phyloP scores from a whole-genome alignment of 805 yeast genomes.

The Pichia exigua region DNA sequence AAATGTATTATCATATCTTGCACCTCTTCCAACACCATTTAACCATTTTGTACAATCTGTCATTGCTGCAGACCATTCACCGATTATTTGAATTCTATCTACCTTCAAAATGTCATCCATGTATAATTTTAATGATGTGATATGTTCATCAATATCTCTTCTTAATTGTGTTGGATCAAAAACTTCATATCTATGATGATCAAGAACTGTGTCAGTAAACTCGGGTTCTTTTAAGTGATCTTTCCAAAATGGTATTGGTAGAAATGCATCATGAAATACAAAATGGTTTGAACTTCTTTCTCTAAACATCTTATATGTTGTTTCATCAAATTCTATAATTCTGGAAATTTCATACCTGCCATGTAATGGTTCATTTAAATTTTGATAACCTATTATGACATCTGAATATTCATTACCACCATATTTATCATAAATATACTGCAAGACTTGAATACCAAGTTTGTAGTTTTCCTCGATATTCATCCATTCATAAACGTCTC shows the following conservation, averaged over 20 bases:
- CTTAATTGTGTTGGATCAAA: slow-evolving; percentile 57
- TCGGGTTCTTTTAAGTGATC: slow-evolving; percentile 11
- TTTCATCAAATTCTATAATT: slow-evolving; percentile 32
- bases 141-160: slow-evolving; percentile 52
- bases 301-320: slow-evolving; percentile 39
- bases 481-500: slow-evolving; percentile 43
- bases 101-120: slow-evolving; percentile 33
- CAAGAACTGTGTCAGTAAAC: slow-evolving; percentile 54
- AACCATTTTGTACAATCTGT: slow-evolving; percentile 67
- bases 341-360: slow-evolving; percentile 38
- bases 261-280: slow-evolving; percentile 62
- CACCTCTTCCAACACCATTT: slow-evolving; percentile 62
- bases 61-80: slow-evolving; percentile 66
- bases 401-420: slow-evolving; percentile 41
- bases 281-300: slow-evolving; percentile 34
- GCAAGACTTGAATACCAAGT: slow-evolving; percentile 43
- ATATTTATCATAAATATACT: slow-evolving; percentile 44
- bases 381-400: slow-evolving; percentile 61
- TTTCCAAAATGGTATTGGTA: slow-evolving; percentile 49
- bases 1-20: slow-evolving; percentile 57
- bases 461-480: slow-evolving; percentile 32
- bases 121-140: slow-evolving; percentile 44
- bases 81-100: slow-evolving; percentile 45
- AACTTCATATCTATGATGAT: slow-evolving; percentile 91
- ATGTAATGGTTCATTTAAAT: slow-evolving; percentile 67